phyloP scores from a whole-genome alignment of 73 alveolate genomes.

The Blepharisma stoltei region DNA sequence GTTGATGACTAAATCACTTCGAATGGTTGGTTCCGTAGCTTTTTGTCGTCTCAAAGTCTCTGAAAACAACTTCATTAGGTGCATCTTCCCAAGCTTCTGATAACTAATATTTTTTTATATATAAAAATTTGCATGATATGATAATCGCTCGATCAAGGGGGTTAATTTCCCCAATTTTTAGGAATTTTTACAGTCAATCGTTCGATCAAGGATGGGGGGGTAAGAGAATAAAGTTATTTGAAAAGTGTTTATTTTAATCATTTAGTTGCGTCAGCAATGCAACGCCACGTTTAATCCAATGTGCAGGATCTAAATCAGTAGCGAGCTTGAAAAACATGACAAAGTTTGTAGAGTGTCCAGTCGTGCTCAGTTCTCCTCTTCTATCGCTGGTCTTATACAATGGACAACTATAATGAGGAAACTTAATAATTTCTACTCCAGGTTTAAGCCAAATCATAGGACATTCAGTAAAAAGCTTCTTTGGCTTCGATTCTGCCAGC shows the following conservation, averaged over 20 bases:
- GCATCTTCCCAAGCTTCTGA: no score
- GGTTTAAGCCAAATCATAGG: constrained; percentile 99
- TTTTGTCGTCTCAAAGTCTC: no score
- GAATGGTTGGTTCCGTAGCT: no score
- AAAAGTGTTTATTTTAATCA: constrained; percentile 57
- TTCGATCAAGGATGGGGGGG: no score
- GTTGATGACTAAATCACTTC: no score
- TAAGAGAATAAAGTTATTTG: not conserved
- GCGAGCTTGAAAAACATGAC: constrained; percentile 81
- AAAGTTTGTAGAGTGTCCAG: constrained; percentile 98
- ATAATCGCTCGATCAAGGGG: no score
- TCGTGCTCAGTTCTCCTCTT: constrained; percentile 91
- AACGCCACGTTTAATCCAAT: constrained; percentile 97
- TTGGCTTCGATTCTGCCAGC: constrained; percentile 93
- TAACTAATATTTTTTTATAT: no score
- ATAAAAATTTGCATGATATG: no score
- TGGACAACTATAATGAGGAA: constrained; percentile 89
- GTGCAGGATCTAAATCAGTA: constrained; percentile 76
- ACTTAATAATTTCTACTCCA: constrained; percentile 70
- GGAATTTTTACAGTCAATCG: no score
- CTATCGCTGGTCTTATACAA: constrained; percentile 94
- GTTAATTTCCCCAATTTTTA: no score
- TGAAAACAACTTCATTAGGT: no score
- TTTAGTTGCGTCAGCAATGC: constrained; percentile 89
- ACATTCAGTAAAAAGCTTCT: constrained; percentile 94